phyloP scores from a whole-genome alignment of 192 early-diverging fungal genomes.

The Mortierella antarctica region DNA sequence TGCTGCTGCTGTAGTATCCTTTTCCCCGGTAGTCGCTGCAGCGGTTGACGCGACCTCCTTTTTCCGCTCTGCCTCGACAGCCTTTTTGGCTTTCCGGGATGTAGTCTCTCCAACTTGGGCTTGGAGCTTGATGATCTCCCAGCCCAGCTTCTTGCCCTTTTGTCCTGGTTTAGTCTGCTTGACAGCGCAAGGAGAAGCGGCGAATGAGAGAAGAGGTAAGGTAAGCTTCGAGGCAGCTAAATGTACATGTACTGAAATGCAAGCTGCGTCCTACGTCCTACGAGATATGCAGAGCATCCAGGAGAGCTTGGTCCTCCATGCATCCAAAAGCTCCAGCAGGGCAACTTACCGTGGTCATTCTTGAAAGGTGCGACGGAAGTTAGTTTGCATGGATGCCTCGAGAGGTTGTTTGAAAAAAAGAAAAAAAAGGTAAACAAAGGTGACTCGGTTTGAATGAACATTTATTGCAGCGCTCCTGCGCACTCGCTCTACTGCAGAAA shows the following conservation, averaged over 20 bases:
- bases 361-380: background rate
- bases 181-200: background rate
- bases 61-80: constrained; percentile 31
- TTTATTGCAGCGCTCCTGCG: too few relatives aligned
- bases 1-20: background rate
- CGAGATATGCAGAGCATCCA: too few relatives aligned
- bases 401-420: background rate
- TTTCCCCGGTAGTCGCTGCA: background rate
- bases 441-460: background rate
- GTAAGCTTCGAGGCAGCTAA: background rate
- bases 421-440: constrained; percentile 23
- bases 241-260: background rate
- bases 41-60: constrained; percentile 8
- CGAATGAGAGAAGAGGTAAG: background rate
- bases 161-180: constrained; percentile 1
- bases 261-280: too few relatives aligned
- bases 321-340: too few relatives aligned
- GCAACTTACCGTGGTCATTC: constrained; percentile 23
- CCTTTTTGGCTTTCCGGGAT: constrained; percentile 38
- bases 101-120: constrained; percentile 47
- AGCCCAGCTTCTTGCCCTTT: constrained; percentile 38
- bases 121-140: constrained; percentile 49
- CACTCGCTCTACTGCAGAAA: too few relatives aligned
- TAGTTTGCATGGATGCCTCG: background rate
- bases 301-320: too few relatives aligned